Base-by-base conservation (phyloP, 2,329 filamentous ascomycete species). In the Hymenoscyphus albidus region DNA sequence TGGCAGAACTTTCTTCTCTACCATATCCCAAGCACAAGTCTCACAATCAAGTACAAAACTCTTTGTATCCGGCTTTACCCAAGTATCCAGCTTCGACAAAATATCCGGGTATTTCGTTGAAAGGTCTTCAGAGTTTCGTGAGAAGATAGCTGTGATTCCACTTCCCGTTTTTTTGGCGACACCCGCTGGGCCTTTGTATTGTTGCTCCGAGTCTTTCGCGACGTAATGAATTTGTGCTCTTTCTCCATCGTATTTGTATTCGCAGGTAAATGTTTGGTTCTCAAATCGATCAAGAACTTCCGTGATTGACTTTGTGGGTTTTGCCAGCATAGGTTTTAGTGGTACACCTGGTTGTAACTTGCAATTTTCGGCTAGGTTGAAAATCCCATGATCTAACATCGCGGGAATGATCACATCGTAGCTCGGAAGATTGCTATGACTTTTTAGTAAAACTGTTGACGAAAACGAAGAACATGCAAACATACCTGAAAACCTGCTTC, bases 1-100 rank as follows among this genome's bases (percentile, higher is more conserved):
- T 0, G 95, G 95, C 48, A 99, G 78, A 14, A 99, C 92, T 77
- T 97, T 97, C 83, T 97, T 97, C 80, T 95, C 92, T 1, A 84
- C 83, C n/a, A 92, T 84, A 77, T 99, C 95, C 94, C 95, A 98
- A 0, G 91, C 95, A 13, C 98, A 95, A 0, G 94, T 97, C 80
- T 99, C 95, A 75, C 95, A 99, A 76, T 99, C 95, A n/a, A 99
- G 81, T 14, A 99, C 95, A 74, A 99, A 99, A 75, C 93, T 97
- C 78, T 91, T 92, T 12, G 95, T 97, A 38, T 89, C 92, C 1
- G 88, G 80, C 75, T 96, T 96, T 71, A 99, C 88, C 95, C 95
- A 99, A 0, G 85, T 88, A 44, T 91, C 83, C 13, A 99, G 84
- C 76, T 96, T 97, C 27, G 85, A 88, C 39, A 99, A 85, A 62